phyloP scores from a whole-genome alignment of 2,329 filamentous ascomycete species.

The Fusarium torreyae region DNA sequence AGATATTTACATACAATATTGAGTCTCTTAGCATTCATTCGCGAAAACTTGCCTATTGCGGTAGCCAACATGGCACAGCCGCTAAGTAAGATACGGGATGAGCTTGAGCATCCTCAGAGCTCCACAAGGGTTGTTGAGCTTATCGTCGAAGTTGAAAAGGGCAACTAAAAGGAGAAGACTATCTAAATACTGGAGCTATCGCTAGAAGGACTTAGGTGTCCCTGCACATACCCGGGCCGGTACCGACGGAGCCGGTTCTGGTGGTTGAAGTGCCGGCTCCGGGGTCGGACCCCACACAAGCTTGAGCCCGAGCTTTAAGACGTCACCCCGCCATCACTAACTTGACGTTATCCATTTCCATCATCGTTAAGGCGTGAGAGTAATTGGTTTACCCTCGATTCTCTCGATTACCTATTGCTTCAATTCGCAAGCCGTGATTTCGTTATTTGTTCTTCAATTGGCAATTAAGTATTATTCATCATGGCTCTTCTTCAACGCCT shows the following conservation, averaged over 20 bases:
- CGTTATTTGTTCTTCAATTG: neutral
- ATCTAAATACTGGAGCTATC: neutral
- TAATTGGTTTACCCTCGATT: conserved; percentile 3
- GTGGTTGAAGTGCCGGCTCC: conserved; percentile 41
- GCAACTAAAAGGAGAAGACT: neutral
- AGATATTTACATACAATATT: neutral
- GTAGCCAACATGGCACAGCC: conserved; percentile 1
- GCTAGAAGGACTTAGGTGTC: too few relatives aligned
- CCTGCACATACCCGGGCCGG: conserved; percentile 13
- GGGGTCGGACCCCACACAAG: conserved; percentile 45
- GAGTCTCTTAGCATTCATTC: neutral
- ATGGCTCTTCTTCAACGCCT: conserved; percentile 55
- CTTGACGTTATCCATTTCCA: conserved; percentile 11
- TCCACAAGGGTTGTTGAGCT: neutral
- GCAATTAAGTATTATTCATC: neutral
- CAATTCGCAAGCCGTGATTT: neutral
- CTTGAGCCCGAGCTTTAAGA: conserved; percentile 37
- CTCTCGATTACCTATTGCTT: neutral
- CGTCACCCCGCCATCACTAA: conserved; percentile 47
- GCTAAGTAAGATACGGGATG: conserved; percentile 7
- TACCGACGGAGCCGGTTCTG: conserved; percentile 33
- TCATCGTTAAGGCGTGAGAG: conserved; percentile 8
- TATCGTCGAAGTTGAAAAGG: neutral
- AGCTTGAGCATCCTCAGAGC: conserved; percentile 5
- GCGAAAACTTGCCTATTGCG: conserved; percentile 24